Conservation (phyloP, 2,329 filamentous ascomycete species). For the Arachnomyces sp. region DNA sequence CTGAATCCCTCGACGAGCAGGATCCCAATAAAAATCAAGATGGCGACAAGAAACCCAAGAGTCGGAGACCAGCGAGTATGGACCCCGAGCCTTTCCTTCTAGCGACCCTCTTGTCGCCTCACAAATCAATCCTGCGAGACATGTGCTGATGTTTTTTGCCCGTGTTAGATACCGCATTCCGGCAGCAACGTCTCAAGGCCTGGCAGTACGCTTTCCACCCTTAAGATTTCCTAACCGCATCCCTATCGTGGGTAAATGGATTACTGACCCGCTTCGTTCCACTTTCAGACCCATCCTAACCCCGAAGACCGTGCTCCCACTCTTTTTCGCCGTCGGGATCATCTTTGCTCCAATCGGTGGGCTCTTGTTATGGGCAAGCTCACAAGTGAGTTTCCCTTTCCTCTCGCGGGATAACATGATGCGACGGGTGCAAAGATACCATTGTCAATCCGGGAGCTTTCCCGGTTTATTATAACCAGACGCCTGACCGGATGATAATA, state of each 20-base stretch:
- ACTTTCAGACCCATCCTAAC: slow-evolving; percentile 73
- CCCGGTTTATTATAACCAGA: neutral
- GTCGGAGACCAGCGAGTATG: slow-evolving; percentile 80
- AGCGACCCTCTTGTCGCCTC: slow-evolving; percentile 9
- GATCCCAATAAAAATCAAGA: slow-evolving; percentile 32
- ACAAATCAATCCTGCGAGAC: too few species aligned
- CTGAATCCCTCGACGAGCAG: slow-evolving; percentile 38
- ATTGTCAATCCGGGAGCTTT: neutral
- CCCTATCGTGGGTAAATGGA: slow-evolving; percentile 1
- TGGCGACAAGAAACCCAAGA: slow-evolving; percentile 73
- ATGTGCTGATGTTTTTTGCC: too few species aligned
- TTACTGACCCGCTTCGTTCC: slow-evolving; percentile 11
- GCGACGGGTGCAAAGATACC: neutral
- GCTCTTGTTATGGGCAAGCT: slow-evolving; percentile 74
- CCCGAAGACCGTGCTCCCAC: slow-evolving; percentile 81
- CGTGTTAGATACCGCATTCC: slow-evolving; percentile 76
- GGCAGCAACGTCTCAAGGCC: slow-evolving; percentile 93
- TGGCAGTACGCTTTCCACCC: slow-evolving; percentile 68
- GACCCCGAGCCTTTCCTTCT: slow-evolving; percentile 10
- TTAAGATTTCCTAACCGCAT: slow-evolving; percentile 9
- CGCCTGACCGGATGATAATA: slow-evolving; percentile 28
- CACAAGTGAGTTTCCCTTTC: slow-evolving; percentile 53
- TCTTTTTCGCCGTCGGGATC: slow-evolving; percentile 84
- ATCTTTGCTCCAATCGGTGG: slow-evolving; percentile 93
- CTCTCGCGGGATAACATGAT: too few species aligned